A percentile compares a stretch with the other conserved stretches of the same genome.
phyloP scores from a whole-genome alignment of 768 basidiomycete species.

The Phanerochaete sordida region DNA sequence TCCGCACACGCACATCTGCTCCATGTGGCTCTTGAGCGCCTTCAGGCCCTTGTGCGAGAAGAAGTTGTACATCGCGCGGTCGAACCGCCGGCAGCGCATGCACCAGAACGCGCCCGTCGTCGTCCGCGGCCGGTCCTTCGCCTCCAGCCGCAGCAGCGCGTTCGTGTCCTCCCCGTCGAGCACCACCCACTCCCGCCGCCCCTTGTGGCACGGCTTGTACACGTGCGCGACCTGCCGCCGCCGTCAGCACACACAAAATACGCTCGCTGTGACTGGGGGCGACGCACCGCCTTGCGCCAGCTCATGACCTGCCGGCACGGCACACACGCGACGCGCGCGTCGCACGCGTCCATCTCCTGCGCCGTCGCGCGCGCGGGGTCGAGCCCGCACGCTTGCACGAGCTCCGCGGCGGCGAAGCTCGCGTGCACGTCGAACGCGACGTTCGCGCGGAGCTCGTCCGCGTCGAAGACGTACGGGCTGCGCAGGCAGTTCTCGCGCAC shows the following conservation, averaged over 20 bases:
- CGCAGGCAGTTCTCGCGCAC: neutral
- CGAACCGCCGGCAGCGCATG: neutral
- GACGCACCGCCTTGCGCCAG: neutral
- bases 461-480: neutral
- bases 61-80: neutral
- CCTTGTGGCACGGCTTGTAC: neutral
- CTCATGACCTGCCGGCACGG: neutral
- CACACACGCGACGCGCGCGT: constrained; percentile 3
- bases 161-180: neutral
- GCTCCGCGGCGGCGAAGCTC: neutral
- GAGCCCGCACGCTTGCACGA: neutral
- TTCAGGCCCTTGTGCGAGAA: neutral
- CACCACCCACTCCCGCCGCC: neutral
- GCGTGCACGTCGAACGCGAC: neutral
- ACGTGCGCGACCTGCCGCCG: neutral
- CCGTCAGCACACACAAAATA: neutral
- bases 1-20: neutral
- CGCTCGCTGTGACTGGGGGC: neutral
- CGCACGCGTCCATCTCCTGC: neutral
- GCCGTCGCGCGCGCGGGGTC: neutral
- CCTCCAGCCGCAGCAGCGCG: neutral
- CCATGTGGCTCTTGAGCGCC: neutral
- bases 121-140: neutral
- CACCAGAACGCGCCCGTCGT: neutral
- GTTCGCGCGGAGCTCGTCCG: neutral